Percentiles rank a stretch among this genome's conserved stretches.
Conservation (phyloP, 305 asterid species). For the Salvia sclarea region DNA sequence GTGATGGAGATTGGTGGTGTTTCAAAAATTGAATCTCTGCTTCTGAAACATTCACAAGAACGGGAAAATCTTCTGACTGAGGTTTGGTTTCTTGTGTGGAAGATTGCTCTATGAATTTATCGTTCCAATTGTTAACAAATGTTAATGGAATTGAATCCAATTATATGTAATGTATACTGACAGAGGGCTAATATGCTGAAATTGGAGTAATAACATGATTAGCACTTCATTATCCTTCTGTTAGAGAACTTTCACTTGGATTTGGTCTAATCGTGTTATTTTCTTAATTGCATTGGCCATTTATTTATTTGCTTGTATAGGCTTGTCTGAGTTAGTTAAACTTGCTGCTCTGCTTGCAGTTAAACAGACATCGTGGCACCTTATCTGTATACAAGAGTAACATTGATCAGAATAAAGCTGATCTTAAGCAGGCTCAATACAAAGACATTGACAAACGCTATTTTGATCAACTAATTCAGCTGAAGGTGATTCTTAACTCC, state of each 20-base stretch:
- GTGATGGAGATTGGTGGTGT: conserved; percentile 66
- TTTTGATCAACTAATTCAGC: conserved; percentile 93
- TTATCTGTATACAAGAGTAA: conserved; percentile 83
- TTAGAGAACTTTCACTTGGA: conserved; percentile 19
- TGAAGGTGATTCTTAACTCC: conserved; percentile 62
- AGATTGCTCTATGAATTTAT: not conserved
- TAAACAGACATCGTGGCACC: conserved; percentile 75
- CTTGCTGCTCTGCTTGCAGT: conserved; percentile 48
- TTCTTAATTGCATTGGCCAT: conserved; percentile 2
- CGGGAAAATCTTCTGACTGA: conserved; percentile 85
- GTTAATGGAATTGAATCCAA: conserved; percentile 17
- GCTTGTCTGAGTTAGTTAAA: conserved; percentile 1
- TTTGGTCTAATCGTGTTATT: not conserved
- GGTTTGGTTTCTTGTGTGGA: conserved; percentile 48
- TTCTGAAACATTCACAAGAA: conserved; percentile 65
- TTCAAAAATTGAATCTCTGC: conserved; percentile 63
- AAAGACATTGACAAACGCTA: conserved; percentile 96
- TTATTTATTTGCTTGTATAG: conserved; percentile 9
- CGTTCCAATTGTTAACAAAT: not conserved
- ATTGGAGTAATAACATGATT: conserved; percentile 1
- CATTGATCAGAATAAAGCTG: conserved; percentile 69
- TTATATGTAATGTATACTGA: conserved; percentile 5
- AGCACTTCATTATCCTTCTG: conserved; percentile 6
- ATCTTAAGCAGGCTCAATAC: conserved; percentile 91
- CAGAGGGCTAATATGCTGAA: conserved; percentile 19